Base-by-base conservation (phyloP, 1,284 basidiomycete genomes). In the Baeospora myosura region DNA sequence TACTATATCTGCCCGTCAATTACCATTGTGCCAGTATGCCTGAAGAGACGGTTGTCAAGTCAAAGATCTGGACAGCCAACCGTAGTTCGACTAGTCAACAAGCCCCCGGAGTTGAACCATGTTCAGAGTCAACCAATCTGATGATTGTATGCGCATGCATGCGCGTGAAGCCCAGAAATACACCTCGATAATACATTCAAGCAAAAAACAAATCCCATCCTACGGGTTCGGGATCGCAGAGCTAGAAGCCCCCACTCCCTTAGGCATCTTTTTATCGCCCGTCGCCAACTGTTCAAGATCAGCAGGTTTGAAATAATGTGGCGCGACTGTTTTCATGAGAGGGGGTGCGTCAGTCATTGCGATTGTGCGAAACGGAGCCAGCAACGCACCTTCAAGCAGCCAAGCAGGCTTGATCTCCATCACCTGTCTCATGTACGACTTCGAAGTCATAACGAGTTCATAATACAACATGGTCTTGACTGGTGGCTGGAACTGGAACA, bases 331-430 rank as follows among this genome's bases (percentile, higher is more conserved):
- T n/a, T n/a, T n/a, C n/a, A 42, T 38, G 32, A 40, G 30, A 35
- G 44, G 37, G n/a, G n/a, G 47, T 41, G 25, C 39, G 33, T 25
- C 32, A 49, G 24, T 30, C 23, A 41, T 32, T 28, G 33, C 31
- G 24, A 31, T 22, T 28, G 20, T 4, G 30, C 23, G 39, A 32
- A 32, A 44, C 20, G 35, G 41, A 23, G 12, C 43, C 1, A 38
- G 8, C 24, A 3, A 66, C 78, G 49, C 43, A 84, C 88, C 87
- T 74, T 98, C 93, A 39, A 96, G 62, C 35, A 98, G 62, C 95
- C 95, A 98, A 31, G 78, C 64, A 1, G 93, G 87, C 58, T 96
- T 94, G 59, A 98, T 97, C 56, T 96, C 92, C 92, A 98, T 98
- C 31, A 93, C 77, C 74, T 97, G 93, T 44, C 91, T 82, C 76